Evolutionary conservation across 2,329 filamentous ascomycete genomes (phyloP).

Genomic region (Sarocladium oryzae): DNA sequence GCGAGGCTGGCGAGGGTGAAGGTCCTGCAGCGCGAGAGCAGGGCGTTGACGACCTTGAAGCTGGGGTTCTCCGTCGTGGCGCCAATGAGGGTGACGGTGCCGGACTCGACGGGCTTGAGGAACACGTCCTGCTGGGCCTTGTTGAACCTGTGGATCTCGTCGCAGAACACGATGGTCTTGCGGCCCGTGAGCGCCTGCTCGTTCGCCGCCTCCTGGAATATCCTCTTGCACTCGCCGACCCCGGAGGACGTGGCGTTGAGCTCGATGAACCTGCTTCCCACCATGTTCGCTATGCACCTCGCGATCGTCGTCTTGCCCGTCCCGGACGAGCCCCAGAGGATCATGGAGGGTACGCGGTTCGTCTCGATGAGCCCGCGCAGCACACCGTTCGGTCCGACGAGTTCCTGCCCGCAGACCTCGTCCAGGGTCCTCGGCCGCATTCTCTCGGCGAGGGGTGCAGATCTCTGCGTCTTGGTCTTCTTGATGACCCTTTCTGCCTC

Average conservation of each 20-base stretch:
- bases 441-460: conserved; percentile 83
- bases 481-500: conserved; percentile 45
- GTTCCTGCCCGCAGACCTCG: conserved; percentile 83
- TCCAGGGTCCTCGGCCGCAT: conserved; percentile 84
- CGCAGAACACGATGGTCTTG: conserved; percentile 94
- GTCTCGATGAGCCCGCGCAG: conserved; percentile 80
- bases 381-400: conserved; percentile 80
- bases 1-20: conserved; percentile 77
- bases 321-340: conserved; percentile 79
- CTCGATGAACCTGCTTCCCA: conserved; percentile 83
- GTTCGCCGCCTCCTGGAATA: conserved; percentile 77
- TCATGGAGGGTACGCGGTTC: conserved; percentile 86
- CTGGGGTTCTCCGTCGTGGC: conserved; percentile 96
- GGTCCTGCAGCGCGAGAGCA: conserved; percentile 83
- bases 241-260: conserved; percentile 90
- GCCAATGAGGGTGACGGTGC: conserved; percentile 84
- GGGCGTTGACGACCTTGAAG: conserved; percentile 83
- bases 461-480: conserved; percentile 61
- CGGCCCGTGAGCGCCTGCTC: conserved; percentile 76
- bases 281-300: conserved; percentile 75
- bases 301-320: conserved; percentile 91
- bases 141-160: conserved; percentile 89
- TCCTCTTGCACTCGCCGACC: conserved; percentile 84
- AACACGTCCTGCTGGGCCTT: conserved; percentile 96
- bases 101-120: conserved; percentile 82